These are phyloP conservation scores for Irpex sp. DNA, from an alignment of 1,284 basidiomycete genomes.

Conservation along the genomic window DNA sequence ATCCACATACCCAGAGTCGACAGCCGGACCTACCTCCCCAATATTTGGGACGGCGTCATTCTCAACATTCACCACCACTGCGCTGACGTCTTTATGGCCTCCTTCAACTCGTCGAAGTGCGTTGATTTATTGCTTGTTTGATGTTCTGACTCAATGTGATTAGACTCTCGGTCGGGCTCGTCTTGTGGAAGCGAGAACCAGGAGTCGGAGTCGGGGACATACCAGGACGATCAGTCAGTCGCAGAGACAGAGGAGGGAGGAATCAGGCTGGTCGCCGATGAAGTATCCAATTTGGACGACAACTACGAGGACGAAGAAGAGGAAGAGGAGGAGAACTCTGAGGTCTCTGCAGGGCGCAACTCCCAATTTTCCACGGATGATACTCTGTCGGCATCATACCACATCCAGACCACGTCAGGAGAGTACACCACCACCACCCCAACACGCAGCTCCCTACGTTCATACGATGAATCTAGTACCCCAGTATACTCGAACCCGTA, in stretches of 20 bases:
- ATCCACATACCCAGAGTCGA: constrained; percentile 5
- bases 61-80: constrained; percentile 9
- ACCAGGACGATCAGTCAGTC: constrained; percentile 1
- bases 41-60: constrained; percentile 11
- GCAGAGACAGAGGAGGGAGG: background rate
- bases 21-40: constrained; percentile 2
- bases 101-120: constrained; percentile 3
- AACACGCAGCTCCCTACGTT: background rate
- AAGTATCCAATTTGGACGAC: background rate
- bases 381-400: background rate
- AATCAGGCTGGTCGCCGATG: background rate
- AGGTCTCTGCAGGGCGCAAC: background rate
- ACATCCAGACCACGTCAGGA: background rate
- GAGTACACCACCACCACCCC: background rate
- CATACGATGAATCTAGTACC: background rate
- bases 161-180: constrained; percentile 3
- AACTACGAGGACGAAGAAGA: background rate
- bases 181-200: constrained; percentile 7
- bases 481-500: background rate
- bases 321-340: background rate
- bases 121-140: background rate
- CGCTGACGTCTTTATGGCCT: constrained; percentile 9
- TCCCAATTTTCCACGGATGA: background rate
- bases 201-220: background rate
- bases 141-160: background rate